Conservation (phyloP, 225 moss, liverwort and hornwort genomes). For the Pseudisothecium myosuroides region DNA sequence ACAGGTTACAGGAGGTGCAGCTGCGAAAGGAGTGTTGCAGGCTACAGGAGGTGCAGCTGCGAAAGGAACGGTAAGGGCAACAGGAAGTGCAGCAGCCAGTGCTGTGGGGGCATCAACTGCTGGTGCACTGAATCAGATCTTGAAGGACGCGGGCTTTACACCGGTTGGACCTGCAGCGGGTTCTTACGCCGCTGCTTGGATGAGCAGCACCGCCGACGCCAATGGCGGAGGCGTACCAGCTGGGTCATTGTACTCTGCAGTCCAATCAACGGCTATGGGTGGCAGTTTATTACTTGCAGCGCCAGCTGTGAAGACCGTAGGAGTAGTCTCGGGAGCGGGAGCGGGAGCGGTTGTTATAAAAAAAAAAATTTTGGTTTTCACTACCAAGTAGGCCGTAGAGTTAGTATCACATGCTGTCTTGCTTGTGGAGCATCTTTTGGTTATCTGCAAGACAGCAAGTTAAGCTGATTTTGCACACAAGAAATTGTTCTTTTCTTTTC, state of each 20-base stretch:
- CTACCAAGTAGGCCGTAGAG: not conserved
- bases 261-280: not conserved
- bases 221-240: not conserved
- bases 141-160: not conserved
- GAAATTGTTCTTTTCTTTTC: no score
- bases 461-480: not conserved
- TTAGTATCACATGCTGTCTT: not conserved
- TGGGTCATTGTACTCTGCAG: not conserved
- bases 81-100: no score
- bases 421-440: no score
- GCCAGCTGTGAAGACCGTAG: not conserved
- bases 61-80: no score
- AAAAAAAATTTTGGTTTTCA: no score
- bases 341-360: no score
- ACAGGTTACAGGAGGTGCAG: no score
- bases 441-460: not conserved
- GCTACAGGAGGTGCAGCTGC: no score
- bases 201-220: not conserved
- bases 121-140: accelerated
- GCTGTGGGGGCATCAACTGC: not conserved
- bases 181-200: not conserved
- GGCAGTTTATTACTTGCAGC: not conserved
- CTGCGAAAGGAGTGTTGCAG: no score
- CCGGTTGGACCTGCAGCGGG: not conserved
- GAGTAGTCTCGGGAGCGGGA: not conserved